Conservation (phyloP, 192 early-diverging fungal genomes). For the Podila epicladia region DNA sequence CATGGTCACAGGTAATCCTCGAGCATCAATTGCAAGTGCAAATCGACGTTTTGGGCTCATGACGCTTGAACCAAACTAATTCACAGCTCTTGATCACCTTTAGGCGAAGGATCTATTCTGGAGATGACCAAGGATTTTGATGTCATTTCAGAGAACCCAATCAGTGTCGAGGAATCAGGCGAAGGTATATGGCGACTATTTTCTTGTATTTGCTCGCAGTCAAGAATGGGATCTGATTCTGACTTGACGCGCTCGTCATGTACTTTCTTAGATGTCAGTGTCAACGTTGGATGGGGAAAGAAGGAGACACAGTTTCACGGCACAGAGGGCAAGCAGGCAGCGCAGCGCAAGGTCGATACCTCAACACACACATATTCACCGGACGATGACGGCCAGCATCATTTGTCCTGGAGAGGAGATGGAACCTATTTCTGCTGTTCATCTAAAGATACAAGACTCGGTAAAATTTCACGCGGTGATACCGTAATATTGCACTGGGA, state of each 20-base stretch:
- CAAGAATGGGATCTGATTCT: not conserved
- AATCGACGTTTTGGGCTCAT: too few relatives aligned
- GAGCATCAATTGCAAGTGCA: too few relatives aligned
- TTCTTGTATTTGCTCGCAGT: too few relatives aligned
- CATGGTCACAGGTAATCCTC: conserved; percentile 73
- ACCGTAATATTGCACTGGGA: not conserved
- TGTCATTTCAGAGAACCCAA: conserved; percentile 81
- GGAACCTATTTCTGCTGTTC: conserved; percentile 85
- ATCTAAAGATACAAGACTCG: conserved; percentile 62
- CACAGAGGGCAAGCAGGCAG: conserved; percentile 81
- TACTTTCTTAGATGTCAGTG: conserved; percentile 60
- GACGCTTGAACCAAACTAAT: not conserved
- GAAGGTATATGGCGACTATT: conserved; percentile 59
- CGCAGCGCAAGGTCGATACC: conserved; percentile 58
- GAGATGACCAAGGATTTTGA: conserved; percentile 97
- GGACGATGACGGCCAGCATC: conserved; percentile 76
- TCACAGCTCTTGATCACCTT: conserved; percentile 1
- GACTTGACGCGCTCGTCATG: not conserved
- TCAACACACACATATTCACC: conserved; percentile 55
- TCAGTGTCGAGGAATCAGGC: conserved; percentile 73
- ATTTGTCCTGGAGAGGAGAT: conserved; percentile 93
- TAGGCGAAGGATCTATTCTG: conserved; percentile 71
- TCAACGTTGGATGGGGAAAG: conserved; percentile 95
- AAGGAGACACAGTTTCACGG: conserved; percentile 99
- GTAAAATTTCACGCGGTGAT: conserved; percentile 10